Evolutionary conservation across 1,139 yeast genomes (phyloP), one percentile per base, ranked within the genome.

Genomic region (Maudiozyma humilis): DNA sequence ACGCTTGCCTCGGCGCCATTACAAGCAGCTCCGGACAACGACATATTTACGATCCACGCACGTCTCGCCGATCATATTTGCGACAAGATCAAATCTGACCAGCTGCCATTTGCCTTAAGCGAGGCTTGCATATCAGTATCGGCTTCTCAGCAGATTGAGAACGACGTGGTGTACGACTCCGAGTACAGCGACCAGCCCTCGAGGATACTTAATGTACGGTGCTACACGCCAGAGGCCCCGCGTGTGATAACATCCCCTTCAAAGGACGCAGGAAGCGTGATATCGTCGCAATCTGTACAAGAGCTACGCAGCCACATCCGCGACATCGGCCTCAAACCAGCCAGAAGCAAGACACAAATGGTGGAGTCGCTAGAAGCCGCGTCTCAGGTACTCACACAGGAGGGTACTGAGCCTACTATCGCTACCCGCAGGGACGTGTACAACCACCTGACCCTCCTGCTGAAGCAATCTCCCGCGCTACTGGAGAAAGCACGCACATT

Each of bases 271-370:
- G 38, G 38, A 5, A 39, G 44, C 25, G 41, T 39, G 8, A 38
- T 48, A 14, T 19, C 45, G 2, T 48, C 61, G 4, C 56, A 53
- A 33, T 10, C 39, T 8, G 54, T 52, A 5, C 50, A 55, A 32
- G 51, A 55, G 27, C 47, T 61, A 23, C 48, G 64, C 38, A 47
- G 50, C 36, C 48, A 47, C 19, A 43, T 57, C 31, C 53, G 49
- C 38, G 33, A 43, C 1, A 52, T 57, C 13, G 65, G 65, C 2
- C 43, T 61, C n/a, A 61, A 59, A 36, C 54, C 63, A 5, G 42
- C 49, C 4, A 44, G 57, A 32, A 52, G 55, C 8, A 60, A 60
- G 39, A 40, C 51, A 3, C 51, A 57, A 38, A 57, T 61, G 56
- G 37, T 57, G 4, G 55, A 54, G 33, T 54, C 59, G 5, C 38